These are phyloP conservation scores for Saprolegnia diclina DNA, from an alignment of 352 stramenopile species.

Conservation along the genomic window DNA sequence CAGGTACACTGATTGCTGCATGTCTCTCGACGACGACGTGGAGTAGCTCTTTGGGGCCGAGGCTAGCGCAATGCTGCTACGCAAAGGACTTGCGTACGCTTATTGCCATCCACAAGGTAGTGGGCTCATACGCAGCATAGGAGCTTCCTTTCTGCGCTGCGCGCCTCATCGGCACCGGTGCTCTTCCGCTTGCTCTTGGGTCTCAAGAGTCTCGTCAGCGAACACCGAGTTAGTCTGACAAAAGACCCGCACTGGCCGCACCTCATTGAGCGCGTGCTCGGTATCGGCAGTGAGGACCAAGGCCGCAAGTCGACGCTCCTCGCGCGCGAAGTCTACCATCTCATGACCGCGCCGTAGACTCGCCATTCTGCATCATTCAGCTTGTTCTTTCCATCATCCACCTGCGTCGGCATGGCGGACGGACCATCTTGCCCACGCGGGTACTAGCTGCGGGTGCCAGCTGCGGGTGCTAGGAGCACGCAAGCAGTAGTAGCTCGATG, in stretches of 20 bases:
- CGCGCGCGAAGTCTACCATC: not conserved
- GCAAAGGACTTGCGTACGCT: not conserved
- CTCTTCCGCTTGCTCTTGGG: not conserved
- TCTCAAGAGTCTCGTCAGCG: not conserved
- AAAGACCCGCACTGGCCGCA: not conserved
- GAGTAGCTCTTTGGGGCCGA: not conserved
- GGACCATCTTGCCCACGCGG: no score
- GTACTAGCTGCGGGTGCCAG: no score
- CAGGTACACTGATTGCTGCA: not conserved
- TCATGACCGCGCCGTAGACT: not conserved
- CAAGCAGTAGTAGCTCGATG: no score
- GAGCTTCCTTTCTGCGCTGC: no score
- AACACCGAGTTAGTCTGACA: not conserved
- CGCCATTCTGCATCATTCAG: not conserved
- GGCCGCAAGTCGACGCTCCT: not conserved
- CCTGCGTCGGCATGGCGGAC: no score
- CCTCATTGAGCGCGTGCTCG: not conserved
- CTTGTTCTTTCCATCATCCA: not conserved
- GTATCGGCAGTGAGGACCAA: not conserved
- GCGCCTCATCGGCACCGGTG: not conserved
- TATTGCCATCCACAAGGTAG: no score
- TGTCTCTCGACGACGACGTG: not conserved
- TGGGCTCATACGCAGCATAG: no score
- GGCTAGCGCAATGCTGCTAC: not conserved
- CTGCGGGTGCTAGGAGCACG: no score